Percentiles rank a stretch among this genome's conserved stretches.
These are phyloP conservation scores for Danielia oregonensis DNA, from an alignment of 805 yeast species.

Conservation along the genomic window DNA sequence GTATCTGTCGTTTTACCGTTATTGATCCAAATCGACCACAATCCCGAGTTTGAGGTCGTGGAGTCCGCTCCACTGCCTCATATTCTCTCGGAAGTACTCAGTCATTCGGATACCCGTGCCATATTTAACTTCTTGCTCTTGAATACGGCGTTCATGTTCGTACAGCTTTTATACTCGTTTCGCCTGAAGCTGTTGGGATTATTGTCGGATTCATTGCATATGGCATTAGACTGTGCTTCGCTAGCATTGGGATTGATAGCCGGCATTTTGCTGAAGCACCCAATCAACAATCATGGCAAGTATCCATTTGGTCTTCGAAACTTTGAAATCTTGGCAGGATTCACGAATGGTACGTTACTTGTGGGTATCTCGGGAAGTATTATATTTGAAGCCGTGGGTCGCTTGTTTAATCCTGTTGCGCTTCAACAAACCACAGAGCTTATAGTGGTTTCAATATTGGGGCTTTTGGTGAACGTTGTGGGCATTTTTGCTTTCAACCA, in stretches of 20 bases:
- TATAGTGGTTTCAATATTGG: constrained; percentile 77
- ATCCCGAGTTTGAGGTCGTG: constrained; percentile 1
- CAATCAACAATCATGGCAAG: constrained; percentile 49
- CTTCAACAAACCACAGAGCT: constrained; percentile 80
- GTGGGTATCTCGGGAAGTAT: constrained; percentile 89
- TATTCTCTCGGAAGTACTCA: constrained; percentile 30
- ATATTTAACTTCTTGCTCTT: constrained; percentile 83
- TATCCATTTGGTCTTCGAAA: constrained; percentile 85
- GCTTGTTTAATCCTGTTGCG: constrained; percentile 73
- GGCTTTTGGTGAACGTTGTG: constrained; percentile 81
- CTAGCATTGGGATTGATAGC: constrained; percentile 87
- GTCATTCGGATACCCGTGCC: constrained; percentile 68
- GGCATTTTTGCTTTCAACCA: constrained; percentile 95
- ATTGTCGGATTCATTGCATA: constrained; percentile 89
- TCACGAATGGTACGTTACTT: constrained; percentile 86
- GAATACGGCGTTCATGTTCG: constrained; percentile 90
- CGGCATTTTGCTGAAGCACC: constrained; percentile 48
- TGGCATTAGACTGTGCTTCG: constrained; percentile 94
- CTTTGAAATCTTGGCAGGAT: constrained; percentile 91
- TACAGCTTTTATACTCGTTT: constrained; percentile 88
- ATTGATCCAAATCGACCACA: constrained; percentile 8
- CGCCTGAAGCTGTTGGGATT: constrained; percentile 89
- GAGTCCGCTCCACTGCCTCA: constrained; percentile 5
- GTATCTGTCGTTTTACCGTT: constrained; percentile 10
- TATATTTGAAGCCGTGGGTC: constrained; percentile 77